These are phyloP conservation scores for Nidularia sp. DNA, from an alignment of 768 basidiomycete species.

Conservation along the genomic window DNA sequence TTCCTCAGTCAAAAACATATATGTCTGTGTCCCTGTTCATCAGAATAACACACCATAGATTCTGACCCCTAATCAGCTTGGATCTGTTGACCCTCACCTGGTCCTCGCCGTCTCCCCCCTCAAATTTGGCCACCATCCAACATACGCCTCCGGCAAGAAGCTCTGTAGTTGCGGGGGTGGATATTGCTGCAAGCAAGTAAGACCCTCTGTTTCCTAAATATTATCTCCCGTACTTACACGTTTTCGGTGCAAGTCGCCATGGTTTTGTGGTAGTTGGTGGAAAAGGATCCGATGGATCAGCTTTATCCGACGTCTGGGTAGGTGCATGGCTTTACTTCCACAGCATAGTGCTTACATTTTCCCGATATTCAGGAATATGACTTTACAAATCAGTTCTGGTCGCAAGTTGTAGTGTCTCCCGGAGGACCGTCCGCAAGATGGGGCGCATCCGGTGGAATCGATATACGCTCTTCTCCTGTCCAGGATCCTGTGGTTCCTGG, in stretches of 20 bases:
- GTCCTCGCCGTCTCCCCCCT: conserved; percentile 51
- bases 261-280: conserved; percentile 77
- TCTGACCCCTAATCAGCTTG: conserved; percentile 43
- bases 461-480: conserved; percentile 41
- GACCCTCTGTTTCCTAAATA: conserved; percentile 15
- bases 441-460: conserved; percentile 74
- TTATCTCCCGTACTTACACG: conserved; percentile 10
- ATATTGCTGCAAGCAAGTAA: conserved; percentile 81
- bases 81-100: conserved; percentile 59
- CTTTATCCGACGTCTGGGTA: conserved; percentile 76
- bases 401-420: conserved; percentile 46
- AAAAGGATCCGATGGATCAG: conserved; percentile 44
- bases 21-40: conserved; percentile 38
- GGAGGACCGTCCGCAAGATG: conserved; percentile 60
- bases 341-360: conserved; percentile 1
- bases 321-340: conserved; percentile 4
- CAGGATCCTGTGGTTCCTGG: conserved; percentile 40
- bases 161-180: conserved; percentile 59
- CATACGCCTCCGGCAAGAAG: conserved; percentile 57
- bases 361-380: conserved; percentile 71
- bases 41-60: conserved; percentile 5
- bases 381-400: conserved; percentile 76
- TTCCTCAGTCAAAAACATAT: conserved; percentile 61
- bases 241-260: conserved; percentile 58
- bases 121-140: conserved; percentile 28